Conservation (phyloP, 352 stramenopile species). For the Aphanomyces astaci region DNA sequence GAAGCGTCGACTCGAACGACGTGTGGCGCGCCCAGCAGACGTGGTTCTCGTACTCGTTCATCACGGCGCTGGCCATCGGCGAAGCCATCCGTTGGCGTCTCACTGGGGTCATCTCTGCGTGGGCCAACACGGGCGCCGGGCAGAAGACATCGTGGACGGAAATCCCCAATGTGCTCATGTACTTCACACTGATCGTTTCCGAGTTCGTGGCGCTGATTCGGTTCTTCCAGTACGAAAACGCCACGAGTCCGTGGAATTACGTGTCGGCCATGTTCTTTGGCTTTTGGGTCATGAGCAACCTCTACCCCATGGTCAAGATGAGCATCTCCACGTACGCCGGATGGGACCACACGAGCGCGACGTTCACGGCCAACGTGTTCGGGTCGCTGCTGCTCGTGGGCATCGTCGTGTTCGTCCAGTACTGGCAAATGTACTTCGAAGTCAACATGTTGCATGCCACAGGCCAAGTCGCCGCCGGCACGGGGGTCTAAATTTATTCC, state of each 20-base stretch:
- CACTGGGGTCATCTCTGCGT: constrained; percentile 80
- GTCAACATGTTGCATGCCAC: constrained; percentile 58
- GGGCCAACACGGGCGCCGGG: constrained; percentile 83
- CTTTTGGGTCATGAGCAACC: constrained; percentile 80
- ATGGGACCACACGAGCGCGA: constrained; percentile 78
- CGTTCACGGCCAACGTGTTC: constrained; percentile 79
- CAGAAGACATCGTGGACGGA: constrained; percentile 84
- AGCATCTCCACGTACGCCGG: constrained; percentile 86
- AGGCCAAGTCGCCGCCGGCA: constrained; percentile 26
- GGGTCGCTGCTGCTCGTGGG: constrained; percentile 73
- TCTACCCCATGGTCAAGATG: constrained; percentile 89
- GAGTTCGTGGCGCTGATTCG: constrained; percentile 70
- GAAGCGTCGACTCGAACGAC: constrained; percentile 83
- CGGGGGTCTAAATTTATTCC: not conserved
- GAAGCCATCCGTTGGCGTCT: constrained; percentile 69
- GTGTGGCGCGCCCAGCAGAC: constrained; percentile 85
- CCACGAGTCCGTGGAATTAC: constrained; percentile 83
- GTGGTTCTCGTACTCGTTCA: constrained; percentile 87
- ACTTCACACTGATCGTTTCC: constrained; percentile 73
- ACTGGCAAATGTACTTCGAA: constrained; percentile 81
- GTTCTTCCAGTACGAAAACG: constrained; percentile 87
- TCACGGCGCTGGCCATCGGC: constrained; percentile 78
- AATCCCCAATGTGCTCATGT: constrained; percentile 84
- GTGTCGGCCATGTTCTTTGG: constrained; percentile 84
- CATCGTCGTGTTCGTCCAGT: constrained; percentile 81